Conservation (phyloP, 257 asterid genomes). For the Perilla frutescens region DNA sequence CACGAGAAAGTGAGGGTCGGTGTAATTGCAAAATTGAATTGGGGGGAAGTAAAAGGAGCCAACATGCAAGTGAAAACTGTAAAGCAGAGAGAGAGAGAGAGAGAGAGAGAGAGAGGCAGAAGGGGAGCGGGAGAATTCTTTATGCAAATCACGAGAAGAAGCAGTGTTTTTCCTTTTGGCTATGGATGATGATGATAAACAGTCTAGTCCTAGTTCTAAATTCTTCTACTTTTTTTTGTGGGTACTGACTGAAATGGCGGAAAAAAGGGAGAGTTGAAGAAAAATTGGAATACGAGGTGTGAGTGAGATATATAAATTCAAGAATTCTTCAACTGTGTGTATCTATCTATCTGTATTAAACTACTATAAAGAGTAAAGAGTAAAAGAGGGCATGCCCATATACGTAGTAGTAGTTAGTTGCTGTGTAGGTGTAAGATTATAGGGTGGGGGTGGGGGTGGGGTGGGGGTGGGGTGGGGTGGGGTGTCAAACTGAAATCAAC, state of each 20-base stretch:
- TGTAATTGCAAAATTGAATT: conserved; percentile 39
- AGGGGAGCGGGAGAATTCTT: conserved; percentile 31
- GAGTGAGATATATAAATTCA: conserved; percentile 4
- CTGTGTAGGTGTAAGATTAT: neutral
- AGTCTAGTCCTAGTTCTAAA: neutral
- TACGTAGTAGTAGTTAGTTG: neutral
- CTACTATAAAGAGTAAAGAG: neutral
- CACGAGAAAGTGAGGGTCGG: conserved; percentile 44
- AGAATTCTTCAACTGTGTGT: neutral
- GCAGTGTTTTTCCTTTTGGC: conserved; percentile 30
- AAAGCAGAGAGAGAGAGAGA: conserved; percentile 47
- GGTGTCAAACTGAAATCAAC: conserved; percentile 16
- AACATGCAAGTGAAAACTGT: conserved; percentile 41
- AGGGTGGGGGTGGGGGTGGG: neutral
- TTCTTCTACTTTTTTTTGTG: conserved; percentile 27
- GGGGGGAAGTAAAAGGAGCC: conserved; percentile 25
- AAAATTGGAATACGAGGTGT: neutral
- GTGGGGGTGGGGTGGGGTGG: neutral
- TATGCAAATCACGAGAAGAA: conserved; percentile 54
- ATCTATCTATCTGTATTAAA: neutral
- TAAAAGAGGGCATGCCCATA: neutral
- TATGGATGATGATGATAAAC: conserved; percentile 37
- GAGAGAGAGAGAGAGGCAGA: conserved; percentile 2
- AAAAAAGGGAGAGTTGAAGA: conserved; percentile 31
- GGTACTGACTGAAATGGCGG: conserved; percentile 46